Conservation (phyloP, 2,329 filamentous ascomycete species). For the Ilyonectria destructans region DNA sequence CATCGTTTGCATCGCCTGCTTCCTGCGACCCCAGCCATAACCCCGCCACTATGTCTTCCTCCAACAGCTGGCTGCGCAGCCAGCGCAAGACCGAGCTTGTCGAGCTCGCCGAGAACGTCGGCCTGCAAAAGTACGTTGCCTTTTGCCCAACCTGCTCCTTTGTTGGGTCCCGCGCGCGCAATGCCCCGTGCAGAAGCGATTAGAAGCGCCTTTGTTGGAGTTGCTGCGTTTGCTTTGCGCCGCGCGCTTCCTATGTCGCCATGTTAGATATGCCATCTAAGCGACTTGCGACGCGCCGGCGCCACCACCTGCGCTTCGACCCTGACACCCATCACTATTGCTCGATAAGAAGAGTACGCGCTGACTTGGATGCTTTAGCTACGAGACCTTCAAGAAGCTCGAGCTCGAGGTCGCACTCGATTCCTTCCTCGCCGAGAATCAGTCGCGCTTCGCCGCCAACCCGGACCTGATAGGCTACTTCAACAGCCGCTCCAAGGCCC, state of each 20-base stretch:
- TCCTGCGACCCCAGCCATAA: constrained; percentile 49
- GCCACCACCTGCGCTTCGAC: constrained; percentile 23
- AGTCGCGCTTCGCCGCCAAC: constrained; percentile 75
- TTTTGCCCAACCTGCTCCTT: constrained; percentile 12
- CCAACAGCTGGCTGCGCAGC: constrained; percentile 81
- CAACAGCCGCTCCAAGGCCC: constrained; percentile 73
- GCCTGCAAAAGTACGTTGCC: constrained; percentile 79
- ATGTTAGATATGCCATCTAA: constrained; percentile 28
- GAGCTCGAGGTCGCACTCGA: constrained; percentile 86
- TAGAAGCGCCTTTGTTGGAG: constrained; percentile 26
- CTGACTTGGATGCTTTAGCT: constrained; percentile 63
- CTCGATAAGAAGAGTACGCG: constrained; percentile 8
- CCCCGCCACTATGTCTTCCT: constrained; percentile 56
- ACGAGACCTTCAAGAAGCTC: constrained; percentile 80
- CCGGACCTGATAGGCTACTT: constrained; percentile 82
- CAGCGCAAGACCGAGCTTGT: constrained; percentile 88
- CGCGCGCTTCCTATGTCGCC: constrained; percentile 14
- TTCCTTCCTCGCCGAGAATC: constrained; percentile 80
- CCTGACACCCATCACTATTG: constrained; percentile 28
- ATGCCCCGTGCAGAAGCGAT: constrained; percentile 17
- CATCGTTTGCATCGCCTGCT: constrained; percentile 23
- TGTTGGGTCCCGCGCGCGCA: constrained; percentile 28
- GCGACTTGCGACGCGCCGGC: constrained; percentile 40
- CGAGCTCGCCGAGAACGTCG: constrained; percentile 80
- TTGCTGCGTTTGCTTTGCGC: constrained; percentile 39